Conservation (phyloP, 306 rosid genomes). For the Dalbergia oliveri region DNA sequence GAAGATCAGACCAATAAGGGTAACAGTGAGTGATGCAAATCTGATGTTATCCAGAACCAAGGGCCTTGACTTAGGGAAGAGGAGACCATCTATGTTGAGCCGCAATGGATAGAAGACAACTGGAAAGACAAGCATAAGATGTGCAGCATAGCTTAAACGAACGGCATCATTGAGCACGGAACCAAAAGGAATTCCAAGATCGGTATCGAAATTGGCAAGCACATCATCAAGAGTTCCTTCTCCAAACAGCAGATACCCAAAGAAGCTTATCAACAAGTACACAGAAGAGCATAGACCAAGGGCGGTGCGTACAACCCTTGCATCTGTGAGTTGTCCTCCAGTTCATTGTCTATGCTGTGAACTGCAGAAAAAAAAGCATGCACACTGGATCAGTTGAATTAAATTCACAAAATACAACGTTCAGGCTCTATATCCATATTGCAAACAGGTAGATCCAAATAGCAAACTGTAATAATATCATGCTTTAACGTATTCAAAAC, state of each 20-base stretch:
- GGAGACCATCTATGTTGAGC: constrained; percentile 85
- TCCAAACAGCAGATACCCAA: constrained; percentile 87
- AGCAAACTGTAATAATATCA: constrained; percentile 6
- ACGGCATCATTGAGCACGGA: constrained; percentile 84
- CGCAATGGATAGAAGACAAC: constrained; percentile 85
- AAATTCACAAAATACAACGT: constrained; percentile 4
- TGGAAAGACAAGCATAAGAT: constrained; percentile 96
- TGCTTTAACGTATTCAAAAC: constrained; percentile 13
- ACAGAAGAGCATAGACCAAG: constrained; percentile 82
- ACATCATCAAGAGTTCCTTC: constrained; percentile 92
- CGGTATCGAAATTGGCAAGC: constrained; percentile 86
- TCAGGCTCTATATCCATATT: background rate
- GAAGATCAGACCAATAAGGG: constrained; percentile 55
- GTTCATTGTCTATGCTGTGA: constrained; percentile 93
- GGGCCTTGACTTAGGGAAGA: constrained; percentile 73
- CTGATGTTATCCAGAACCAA: constrained; percentile 74
- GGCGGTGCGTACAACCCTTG: constrained; percentile 74
- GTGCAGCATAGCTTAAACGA: constrained; percentile 89
- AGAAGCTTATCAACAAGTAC: constrained; percentile 84
- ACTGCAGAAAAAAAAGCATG: constrained; percentile 64
- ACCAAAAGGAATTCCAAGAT: constrained; percentile 87
- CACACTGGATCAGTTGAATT: constrained; percentile 25
- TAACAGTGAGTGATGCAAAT: constrained; percentile 70
- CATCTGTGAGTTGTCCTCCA: constrained; percentile 84
- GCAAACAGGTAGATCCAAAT: constrained; percentile 14